Conservation (phyloP, 768 basidiomycete species). For the Amanita polypyramis region DNA sequence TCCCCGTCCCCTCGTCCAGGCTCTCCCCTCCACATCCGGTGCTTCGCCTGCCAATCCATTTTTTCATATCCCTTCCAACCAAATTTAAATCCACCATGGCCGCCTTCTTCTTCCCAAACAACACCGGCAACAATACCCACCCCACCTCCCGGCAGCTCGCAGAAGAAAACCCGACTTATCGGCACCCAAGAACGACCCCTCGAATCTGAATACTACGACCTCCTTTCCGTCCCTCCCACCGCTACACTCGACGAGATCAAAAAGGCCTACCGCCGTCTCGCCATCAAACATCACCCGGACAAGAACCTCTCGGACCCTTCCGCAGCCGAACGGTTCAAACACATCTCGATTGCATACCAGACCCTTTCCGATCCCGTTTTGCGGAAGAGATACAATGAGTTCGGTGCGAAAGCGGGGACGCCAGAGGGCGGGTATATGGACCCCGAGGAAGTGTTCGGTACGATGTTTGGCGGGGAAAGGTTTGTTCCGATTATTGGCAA, state of each 20-base stretch:
- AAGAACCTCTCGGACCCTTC: conserved; percentile 83
- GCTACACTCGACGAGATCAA: conserved; percentile 82
- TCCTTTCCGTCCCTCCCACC: conserved; percentile 63
- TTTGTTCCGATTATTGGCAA: conserved; percentile 84
- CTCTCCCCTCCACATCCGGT: conserved; percentile 55
- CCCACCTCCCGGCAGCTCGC: conserved; percentile 13
- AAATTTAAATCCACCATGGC: neutral
- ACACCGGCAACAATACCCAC: neutral
- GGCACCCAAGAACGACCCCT: conserved; percentile 83
- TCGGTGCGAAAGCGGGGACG: conserved; percentile 74
- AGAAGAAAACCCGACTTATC: conserved; percentile 61
- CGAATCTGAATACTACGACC: conserved; percentile 87
- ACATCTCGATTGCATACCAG: conserved; percentile 85
- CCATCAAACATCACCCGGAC: conserved; percentile 88
- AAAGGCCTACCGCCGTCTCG: conserved; percentile 81
- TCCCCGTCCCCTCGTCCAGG: conserved; percentile 42
- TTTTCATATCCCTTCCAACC: conserved; percentile 16
- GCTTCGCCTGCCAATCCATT: conserved; percentile 53
- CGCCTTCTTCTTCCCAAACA: neutral
- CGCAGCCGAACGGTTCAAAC: conserved; percentile 84
- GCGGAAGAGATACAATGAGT: conserved; percentile 85
- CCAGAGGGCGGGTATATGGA: conserved; percentile 84
- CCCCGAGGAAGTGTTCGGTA: conserved; percentile 72
- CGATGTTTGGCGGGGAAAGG: conserved; percentile 82
- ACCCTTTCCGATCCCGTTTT: conserved; percentile 70